phyloP scores from a whole-genome alignment of 345 rosid species.

The Firmiana major region DNA sequence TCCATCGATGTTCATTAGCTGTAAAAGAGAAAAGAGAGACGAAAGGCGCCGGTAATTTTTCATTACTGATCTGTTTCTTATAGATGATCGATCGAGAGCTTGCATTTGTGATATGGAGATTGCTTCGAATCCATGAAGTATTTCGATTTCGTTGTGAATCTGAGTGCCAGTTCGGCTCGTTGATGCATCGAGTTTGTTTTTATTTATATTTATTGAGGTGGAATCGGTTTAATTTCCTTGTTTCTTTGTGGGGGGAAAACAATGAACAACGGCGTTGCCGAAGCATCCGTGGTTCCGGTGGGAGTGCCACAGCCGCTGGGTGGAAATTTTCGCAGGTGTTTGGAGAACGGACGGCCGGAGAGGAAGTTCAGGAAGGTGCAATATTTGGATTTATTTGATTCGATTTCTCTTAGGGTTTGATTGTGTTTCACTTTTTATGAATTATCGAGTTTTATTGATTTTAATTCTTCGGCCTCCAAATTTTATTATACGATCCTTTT shows the following conservation, averaged over 20 bases:
- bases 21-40: neutral
- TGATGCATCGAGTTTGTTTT: constrained; percentile 10
- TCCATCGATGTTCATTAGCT: neutral
- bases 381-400: constrained; percentile 11
- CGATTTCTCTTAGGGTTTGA: constrained; percentile 14
- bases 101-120: constrained; percentile 16
- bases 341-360: constrained; percentile 88
- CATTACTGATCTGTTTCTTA: neutral
- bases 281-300: constrained; percentile 38
- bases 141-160: constrained; percentile 13
- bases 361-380: constrained; percentile 84
- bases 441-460: neutral
- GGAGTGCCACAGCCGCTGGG: constrained; percentile 57
- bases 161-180: constrained; percentile 11
- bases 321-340: constrained; percentile 97
- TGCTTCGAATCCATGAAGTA: constrained; percentile 14
- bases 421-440: neutral
- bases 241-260: neutral
- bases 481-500: neutral
- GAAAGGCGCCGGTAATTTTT: neutral
- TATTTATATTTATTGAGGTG: neutral
- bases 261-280: constrained; percentile 51
- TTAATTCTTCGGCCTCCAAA: neutral
- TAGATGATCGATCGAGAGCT: constrained; percentile 18
- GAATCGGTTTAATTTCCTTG: neutral